Base-by-base conservation (phyloP, 768 basidiomycete genomes). In the Mycena belliarum region DNA sequence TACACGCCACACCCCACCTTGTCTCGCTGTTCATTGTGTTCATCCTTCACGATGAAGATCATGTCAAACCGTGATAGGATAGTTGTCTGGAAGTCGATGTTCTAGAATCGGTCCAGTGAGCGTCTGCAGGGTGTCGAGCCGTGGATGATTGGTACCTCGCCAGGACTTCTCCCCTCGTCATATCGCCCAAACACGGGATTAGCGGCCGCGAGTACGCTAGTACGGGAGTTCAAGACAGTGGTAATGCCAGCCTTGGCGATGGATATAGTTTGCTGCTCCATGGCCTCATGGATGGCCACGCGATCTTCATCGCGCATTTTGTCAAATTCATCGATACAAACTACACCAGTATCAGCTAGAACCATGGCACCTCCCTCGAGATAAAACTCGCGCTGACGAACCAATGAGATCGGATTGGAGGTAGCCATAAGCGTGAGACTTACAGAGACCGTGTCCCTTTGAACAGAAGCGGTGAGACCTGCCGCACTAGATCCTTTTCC, bases 261-360 rank as follows among this genome's bases (percentile, higher is more conserved):
- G 2, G 97, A 98, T 65, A 99, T 98, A 0, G 97, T 99, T 68
- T 98, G 96, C 69, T 99, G 97, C 68, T 99, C 97, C 97, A 99
- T 99, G 15, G 96, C 97, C 76, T 98, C 97, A 73, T 98, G 97
- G 58, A 98, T 98, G 0, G 97, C 97, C 6, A 98, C 97, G 53
- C 97, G 87, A 71, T 99, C 97, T 73, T 98, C 96, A 65, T 99
- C 97, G 37, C 96, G 82, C 97, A 99, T 99, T 78, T 99, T 99
- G 76, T 99, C 97, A 66, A 99, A 99, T 72, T 99, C 97, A 66
- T 99, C 97, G 68, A 99, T 99, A 68, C 97, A 98, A 37, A 98
- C 97, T 15, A 99, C 95, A 26, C 97, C 97, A 14, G 92, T 92
- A 70, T 99, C 97, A 1, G 97, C 97, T 35, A 98, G 84, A 7